These are phyloP conservation scores for Wickerhamomyces silvicola DNA, from an alignment of 805 yeast species.

Conservation along the genomic window DNA sequence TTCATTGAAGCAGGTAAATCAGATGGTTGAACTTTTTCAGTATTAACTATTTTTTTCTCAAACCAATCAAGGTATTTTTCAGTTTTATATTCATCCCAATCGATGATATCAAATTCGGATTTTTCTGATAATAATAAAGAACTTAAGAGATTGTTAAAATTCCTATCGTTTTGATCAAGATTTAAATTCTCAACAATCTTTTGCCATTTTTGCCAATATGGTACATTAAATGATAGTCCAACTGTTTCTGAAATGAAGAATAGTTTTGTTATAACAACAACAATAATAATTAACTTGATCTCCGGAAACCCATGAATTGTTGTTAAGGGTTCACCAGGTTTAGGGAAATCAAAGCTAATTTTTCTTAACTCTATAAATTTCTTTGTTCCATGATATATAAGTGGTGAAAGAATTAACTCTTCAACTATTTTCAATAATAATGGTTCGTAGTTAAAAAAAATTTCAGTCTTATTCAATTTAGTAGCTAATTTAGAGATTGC, in stretches of 20 bases:
- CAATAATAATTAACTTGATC: conserved; percentile 6
- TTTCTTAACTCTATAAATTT: conserved; percentile 19
- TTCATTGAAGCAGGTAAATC: conserved; percentile 11
- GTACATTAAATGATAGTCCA: too few relatives aligned
- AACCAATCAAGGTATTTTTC: conserved; percentile 48
- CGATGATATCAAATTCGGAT: conserved; percentile 29
- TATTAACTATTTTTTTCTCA: conserved; percentile 25
- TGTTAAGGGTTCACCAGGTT: not conserved
- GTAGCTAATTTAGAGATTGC: conserved; percentile 17
- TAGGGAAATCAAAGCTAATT: conserved; percentile 7
- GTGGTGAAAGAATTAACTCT: conserved; percentile 44
- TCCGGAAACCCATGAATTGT: conserved; percentile 35
- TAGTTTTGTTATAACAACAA: conserved; percentile 16
- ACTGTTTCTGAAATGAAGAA: conserved; percentile 13
- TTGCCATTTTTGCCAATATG: conserved; percentile 13
- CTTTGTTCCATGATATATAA: conserved; percentile 33
- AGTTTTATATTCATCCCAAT: conserved; percentile 43
- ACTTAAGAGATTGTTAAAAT: conserved; percentile 7
- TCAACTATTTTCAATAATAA: conserved; percentile 34
- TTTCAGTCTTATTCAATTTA: not conserved
- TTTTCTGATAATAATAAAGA: conserved; percentile 16
- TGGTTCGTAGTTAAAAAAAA: conserved; percentile 27
- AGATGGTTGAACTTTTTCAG: conserved; percentile 18
- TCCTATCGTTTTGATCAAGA: conserved; percentile 4
- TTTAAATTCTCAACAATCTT: conserved; percentile 15